These are phyloP conservation scores for Boletus albobrunnescens DNA, from an alignment of 1,284 basidiomycete genomes.

Conservation along the genomic window DNA sequence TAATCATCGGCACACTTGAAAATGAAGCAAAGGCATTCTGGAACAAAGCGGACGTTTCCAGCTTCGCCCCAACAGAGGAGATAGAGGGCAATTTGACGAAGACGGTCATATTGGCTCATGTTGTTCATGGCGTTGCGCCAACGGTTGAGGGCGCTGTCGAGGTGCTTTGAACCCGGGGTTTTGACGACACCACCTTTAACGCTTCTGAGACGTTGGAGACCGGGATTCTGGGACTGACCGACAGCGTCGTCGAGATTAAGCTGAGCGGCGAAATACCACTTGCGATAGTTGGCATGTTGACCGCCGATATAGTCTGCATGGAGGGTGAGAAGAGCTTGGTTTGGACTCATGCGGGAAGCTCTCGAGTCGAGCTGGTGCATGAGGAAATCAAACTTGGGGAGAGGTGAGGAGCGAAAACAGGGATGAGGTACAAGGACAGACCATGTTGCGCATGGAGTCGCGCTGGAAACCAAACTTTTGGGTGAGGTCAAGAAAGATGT, in stretches of 20 bases:
- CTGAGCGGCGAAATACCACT: constrained; percentile 99
- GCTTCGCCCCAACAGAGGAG: constrained; percentile 98
- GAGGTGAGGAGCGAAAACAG: constrained; percentile 1
- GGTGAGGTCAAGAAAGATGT: constrained; percentile 96
- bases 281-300: constrained; percentile 93
- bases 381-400: constrained; percentile 87
- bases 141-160: constrained; percentile 87
- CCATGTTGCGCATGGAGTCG: constrained; percentile 90
- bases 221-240: constrained; percentile 91
- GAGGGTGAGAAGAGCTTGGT: constrained; percentile 91
- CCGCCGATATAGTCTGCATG: constrained; percentile 99
- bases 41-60: constrained; percentile 94
- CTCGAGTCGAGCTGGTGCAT: constrained; percentile 98
- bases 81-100: constrained; percentile 93
- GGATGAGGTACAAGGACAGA: constrained; percentile 34
- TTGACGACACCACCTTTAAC: constrained; percentile 63
- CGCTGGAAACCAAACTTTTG: constrained; percentile 99
- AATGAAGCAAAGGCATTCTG: constrained; percentile 98
- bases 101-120: constrained; percentile 98
- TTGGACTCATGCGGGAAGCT: constrained; percentile 97
- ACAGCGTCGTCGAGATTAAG: constrained; percentile 99
- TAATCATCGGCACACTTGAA: constrained; percentile 99
- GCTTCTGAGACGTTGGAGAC: constrained; percentile 83
- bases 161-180: constrained; percentile 72
- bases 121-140: constrained; percentile 99